phyloP scores from a whole-genome alignment of 2,329 filamentous ascomycete species.

The Xylariaceae sp. region DNA sequence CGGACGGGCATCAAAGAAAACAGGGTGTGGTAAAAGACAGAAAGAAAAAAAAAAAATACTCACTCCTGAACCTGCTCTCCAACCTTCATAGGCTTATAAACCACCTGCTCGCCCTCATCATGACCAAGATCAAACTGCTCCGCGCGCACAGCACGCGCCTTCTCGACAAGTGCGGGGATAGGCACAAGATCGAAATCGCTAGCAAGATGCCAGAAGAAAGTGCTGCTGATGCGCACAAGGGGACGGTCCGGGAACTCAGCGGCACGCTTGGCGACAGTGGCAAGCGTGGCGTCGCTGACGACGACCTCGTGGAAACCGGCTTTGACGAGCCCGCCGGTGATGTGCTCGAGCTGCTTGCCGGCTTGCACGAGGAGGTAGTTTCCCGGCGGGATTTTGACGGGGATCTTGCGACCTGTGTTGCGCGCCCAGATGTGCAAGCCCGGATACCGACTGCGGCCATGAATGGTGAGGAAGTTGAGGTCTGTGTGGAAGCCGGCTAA shows the following conservation, averaged over 20 bases:
- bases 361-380: conserved; percentile 57
- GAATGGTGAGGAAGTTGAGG: conserved; percentile 60
- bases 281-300: conserved; percentile 48
- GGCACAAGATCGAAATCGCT: conserved; percentile 52
- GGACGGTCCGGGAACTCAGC: conserved; percentile 43
- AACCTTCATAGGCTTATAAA: conserved; percentile 51
- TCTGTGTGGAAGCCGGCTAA: conserved; percentile 60
- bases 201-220: conserved; percentile 55
- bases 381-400: conserved; percentile 53
- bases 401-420: conserved; percentile 54
- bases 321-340: conserved; percentile 56
- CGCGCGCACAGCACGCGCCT: conserved; percentile 40
- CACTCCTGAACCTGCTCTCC: conserved; percentile 54
- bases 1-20: not conserved
- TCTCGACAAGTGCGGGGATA: conserved; percentile 42
- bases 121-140: conserved; percentile 44
- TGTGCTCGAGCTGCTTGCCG: conserved; percentile 57
- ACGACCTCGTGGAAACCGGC: conserved; percentile 59
- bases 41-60: conserved; percentile 20
- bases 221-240: conserved; percentile 53
- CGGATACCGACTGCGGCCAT: conserved; percentile 56
- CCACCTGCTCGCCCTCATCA: conserved; percentile 47
- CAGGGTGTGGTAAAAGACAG: conserved; percentile 5
- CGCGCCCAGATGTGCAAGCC: conserved; percentile 59
- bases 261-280: conserved; percentile 41